Evolutionary conservation across 352 stramenopile species (phyloP).

Genomic region (Phytophthora pisi): DNA sequence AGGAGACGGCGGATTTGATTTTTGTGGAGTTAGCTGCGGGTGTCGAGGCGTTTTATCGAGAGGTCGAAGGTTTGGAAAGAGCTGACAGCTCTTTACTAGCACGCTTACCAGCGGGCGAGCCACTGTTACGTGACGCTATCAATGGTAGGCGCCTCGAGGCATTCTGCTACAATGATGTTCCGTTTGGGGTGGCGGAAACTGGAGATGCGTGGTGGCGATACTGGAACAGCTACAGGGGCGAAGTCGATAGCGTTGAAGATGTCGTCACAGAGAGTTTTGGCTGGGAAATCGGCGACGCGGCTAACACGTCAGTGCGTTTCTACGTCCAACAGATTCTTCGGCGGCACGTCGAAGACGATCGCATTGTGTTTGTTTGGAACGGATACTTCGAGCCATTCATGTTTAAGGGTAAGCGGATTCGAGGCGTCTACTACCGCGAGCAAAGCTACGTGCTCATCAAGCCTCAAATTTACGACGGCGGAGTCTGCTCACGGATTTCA

Average conservation of each 20-base stretch:
- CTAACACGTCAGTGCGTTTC: slow-evolving; percentile 51
- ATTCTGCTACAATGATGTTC: slow-evolving; percentile 33
- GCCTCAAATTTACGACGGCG: slow-evolving; percentile 6
- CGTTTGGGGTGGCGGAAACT: slow-evolving; percentile 37
- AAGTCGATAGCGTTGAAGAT: slow-evolving; percentile 32
- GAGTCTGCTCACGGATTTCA: slow-evolving; percentile 37
- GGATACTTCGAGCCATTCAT: slow-evolving; percentile 52
- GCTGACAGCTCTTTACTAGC: slow-evolving; percentile 18
- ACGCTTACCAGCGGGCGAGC: slow-evolving; percentile 8
- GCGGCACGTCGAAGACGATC: slow-evolving; percentile 53
- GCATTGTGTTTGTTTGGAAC: slow-evolving; percentile 60
- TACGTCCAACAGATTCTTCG: slow-evolving; percentile 55
- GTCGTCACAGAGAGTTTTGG: slow-evolving; percentile 56
- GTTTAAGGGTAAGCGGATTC: slow-evolving; percentile 48
- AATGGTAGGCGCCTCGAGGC: slow-evolving; percentile 37
- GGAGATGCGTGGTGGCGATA: slow-evolving; percentile 40
- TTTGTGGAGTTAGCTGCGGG: slow-evolving; percentile 32
- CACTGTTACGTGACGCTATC: slow-evolving; percentile 30
- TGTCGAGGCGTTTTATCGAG: slow-evolving; percentile 32
- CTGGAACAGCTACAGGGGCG: slow-evolving; percentile 30
- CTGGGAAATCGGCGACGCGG: slow-evolving; percentile 43
- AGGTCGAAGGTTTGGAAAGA: slow-evolving; percentile 36
- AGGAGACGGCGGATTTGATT: slow-evolving; percentile 19
- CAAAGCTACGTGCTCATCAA: slow-evolving; percentile 63
- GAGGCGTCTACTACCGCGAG: slow-evolving; percentile 47